phyloP scores from a whole-genome alignment of 2,329 filamentous ascomycete genomes.

The Huntiella decipiens region DNA sequence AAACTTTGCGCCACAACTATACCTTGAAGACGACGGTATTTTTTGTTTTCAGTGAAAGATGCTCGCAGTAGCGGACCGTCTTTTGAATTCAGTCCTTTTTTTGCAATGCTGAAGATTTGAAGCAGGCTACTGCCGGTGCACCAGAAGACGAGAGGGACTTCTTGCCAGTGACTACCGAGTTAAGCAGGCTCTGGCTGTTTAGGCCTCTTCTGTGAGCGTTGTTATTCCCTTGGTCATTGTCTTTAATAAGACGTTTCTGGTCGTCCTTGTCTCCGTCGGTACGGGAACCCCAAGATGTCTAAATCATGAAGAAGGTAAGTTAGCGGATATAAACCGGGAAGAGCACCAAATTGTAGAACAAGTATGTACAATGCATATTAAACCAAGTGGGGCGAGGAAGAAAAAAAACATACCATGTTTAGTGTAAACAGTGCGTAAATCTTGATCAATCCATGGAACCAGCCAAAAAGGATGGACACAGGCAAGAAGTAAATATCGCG shows the following conservation, averaged over 20 bases:
- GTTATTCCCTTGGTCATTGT: too few species aligned
- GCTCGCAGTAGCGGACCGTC: too few species aligned
- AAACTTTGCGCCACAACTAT: too few species aligned
- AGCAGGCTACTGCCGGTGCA: too few species aligned
- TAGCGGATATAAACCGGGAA: not conserved
- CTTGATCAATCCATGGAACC: slow-evolving; percentile 85
- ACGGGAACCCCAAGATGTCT: slow-evolving; percentile 94
- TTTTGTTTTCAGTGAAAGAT: too few species aligned
- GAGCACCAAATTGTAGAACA: not conserved
- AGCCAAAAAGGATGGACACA: slow-evolving; percentile 77
- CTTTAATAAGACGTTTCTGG: slow-evolving; percentile 39
- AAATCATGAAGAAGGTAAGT: slow-evolving; percentile 5
- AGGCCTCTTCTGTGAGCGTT: too few species aligned
- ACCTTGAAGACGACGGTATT: too few species aligned
- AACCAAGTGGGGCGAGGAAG: not conserved
- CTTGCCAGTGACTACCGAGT: too few species aligned
- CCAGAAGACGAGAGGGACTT: too few species aligned
- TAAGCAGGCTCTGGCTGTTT: too few species aligned
- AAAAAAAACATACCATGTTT: slow-evolving; percentile 47
- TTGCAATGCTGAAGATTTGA: too few species aligned
- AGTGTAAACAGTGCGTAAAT: slow-evolving; percentile 69
- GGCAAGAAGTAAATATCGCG: slow-evolving; percentile 63
- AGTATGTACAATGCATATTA: not conserved
- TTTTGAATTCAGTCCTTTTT: too few species aligned
- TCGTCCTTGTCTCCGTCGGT: slow-evolving; percentile 80